Conservation (phyloP, 148 eudicot genomes). For the Cornus kousa region DNA sequence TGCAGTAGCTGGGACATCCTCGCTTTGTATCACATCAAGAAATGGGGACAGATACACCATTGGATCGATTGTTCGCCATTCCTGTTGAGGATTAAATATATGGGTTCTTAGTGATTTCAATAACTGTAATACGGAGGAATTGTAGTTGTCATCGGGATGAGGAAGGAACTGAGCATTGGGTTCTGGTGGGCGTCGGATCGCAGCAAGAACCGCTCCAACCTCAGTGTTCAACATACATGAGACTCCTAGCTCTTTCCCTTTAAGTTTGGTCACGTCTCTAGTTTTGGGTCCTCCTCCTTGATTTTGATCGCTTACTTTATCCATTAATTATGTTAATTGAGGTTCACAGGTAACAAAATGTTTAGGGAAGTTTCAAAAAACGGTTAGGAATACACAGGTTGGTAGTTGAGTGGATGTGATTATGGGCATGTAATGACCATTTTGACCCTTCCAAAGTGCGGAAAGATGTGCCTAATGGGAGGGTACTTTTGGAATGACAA, state of each 20-base stretch:
- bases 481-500: not conserved
- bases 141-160: slow-evolving; percentile 41
- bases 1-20: slow-evolving; percentile 75
- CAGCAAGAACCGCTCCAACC: slow-evolving; percentile 80
- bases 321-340: slow-evolving; percentile 6
- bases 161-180: slow-evolving; percentile 26
- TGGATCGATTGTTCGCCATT: slow-evolving; percentile 79
- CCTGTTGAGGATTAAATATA: slow-evolving; percentile 74
- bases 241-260: slow-evolving; percentile 59
- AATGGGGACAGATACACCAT: slow-evolving; percentile 72
- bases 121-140: slow-evolving; percentile 52
- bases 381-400: slow-evolving; percentile 1
- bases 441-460: not conserved
- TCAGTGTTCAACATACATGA: slow-evolving; percentile 92
- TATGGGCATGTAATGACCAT: slow-evolving; percentile 5
- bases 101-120: slow-evolving; percentile 66
- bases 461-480: not conserved
- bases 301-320: slow-evolving; percentile 4
- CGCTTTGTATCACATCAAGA: slow-evolving; percentile 76
- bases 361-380: not conserved
- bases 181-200: slow-evolving; percentile 50
- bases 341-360: not conserved
- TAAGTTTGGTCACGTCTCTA: slow-evolving; percentile 25
- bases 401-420: slow-evolving; percentile 6
- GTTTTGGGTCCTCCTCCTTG: slow-evolving; percentile 1